Evolutionary conservation across 2,329 filamentous ascomycete species (phyloP), one percentile per base, ranked within the genome.

Genomic region (Colletotrichum cordylinicola): DNA sequence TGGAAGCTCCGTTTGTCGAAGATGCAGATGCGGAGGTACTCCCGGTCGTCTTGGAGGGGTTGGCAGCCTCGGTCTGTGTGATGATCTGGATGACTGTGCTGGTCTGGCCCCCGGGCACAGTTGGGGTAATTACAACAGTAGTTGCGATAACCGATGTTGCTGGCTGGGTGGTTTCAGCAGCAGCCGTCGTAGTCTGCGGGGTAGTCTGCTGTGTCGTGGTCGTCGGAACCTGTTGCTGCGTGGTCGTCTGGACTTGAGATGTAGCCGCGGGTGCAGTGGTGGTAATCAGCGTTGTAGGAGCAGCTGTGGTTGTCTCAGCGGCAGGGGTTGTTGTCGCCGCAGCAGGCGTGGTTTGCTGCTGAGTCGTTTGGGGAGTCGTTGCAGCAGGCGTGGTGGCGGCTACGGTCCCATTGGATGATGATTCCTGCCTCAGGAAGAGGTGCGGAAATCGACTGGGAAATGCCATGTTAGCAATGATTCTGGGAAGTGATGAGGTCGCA

Each of bases 11-110:
- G 68, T 80, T 78, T 74, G 82, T 79, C 8, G 82, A 73, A 8
- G 83, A 82, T 4, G 83, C 77, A 15, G 82, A 77, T 4, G 82
- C 75, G 7, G 83, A 80, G 12, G 80, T 76, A 9, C 79, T 78
- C 15, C 79, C 67, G n/a, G 58, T 61, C 37, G 72, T 61, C 8
- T 70, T 37, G 56, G 43, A 33, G 18, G 67, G 58, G 5, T 55
- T 37, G 13, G 37, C 66, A 8, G 31, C 71, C 15, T 75, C 21
- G 21, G 78, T 74, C 13, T 75, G 78, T 8, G 81, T 82, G 39
- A 82, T 72, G 31, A 78, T 78, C 15, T 76, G 70, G 24, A 80
- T 68, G 27, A 82, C 70, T 8, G 80, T 81, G 62, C 76, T 80
- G 6, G 77, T 79, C 65, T 62, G 60, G 16, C 80, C 78, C 52